A percentile compares a stretch with the other conserved stretches of the same genome.
These are phyloP conservation scores for Coniferiporia weirii DNA, from an alignment of 1,284 basidiomycete genomes.

Conservation along the genomic window DNA sequence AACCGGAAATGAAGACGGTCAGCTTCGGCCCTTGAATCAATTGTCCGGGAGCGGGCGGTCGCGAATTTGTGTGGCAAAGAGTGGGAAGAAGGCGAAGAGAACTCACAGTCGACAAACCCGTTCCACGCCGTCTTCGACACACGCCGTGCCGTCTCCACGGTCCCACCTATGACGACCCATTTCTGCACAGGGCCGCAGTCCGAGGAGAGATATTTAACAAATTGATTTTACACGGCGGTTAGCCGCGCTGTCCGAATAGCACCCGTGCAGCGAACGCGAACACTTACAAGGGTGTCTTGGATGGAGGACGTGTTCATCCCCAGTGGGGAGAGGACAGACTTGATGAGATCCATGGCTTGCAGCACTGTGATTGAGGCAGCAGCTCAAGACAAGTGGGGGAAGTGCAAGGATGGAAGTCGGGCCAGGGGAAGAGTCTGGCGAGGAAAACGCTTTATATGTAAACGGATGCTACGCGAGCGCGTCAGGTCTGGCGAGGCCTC, in stretches of 20 bases:
- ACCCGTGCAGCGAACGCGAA: neutral
- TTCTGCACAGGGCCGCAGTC: constrained; percentile 38
- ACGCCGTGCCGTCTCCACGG: constrained; percentile 69
- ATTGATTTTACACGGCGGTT: neutral
- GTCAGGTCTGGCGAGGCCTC: constrained; percentile 1
- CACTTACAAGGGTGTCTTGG: constrained; percentile 58
- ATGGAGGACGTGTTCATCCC: constrained; percentile 51
- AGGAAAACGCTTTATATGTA: constrained; percentile 14
- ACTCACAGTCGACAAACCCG: constrained; percentile 77
- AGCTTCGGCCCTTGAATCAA: constrained; percentile 2
- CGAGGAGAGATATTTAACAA: too few relatives aligned
- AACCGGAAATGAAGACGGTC: constrained; percentile 6
- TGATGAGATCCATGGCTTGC: constrained; percentile 50
- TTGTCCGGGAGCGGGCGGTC: constrained; percentile 1
- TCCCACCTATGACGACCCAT: constrained; percentile 75
- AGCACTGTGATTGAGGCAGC: neutral
- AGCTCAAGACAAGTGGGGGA: constrained; percentile 20
- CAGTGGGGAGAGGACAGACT: constrained; percentile 55
- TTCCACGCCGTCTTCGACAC: constrained; percentile 79
- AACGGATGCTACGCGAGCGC: neutral
- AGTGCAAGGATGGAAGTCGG: constrained; percentile 12
- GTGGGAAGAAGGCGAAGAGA: neutral
- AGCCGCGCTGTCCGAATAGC: neutral
- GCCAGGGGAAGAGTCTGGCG: neutral
- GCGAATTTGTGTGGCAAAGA: neutral